Base-by-base conservation (phyloP, 257 asterid genomes). In the Solanum chilense region DNA sequence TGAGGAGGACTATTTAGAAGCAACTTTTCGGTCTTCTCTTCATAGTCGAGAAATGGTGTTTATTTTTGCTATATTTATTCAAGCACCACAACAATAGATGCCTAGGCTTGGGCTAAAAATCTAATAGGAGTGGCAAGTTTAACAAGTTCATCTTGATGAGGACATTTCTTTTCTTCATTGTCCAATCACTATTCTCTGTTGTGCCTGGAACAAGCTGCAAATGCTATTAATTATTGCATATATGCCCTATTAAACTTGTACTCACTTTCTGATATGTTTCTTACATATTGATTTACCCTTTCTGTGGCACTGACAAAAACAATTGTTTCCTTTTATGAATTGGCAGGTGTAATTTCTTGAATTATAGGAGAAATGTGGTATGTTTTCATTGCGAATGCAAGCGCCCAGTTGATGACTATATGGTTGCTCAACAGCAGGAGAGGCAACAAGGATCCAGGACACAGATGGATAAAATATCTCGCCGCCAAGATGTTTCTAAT, bases 381-480 rank as follows among this genome's bases (percentile, higher is more conserved):
- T 97, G 99, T 87, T 97, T 97, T 89, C 99, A 95, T 83, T 97
- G 99, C 88, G 99, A 97, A 90, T 95, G 93, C 91, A 95, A 94
- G 89, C 97, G 99, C 42, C 99, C 99, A 42, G 93, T 92, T 13
- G 98, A 97, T 89, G 94, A 95, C 39, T 95, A 92, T 90, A 78
- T 89, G 71, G 97, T 90, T 74, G 87, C 33, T 92, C 94, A 92
- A 74, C 90, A 88, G 84, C 90, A 91, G 10, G 96, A 92, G 87
- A 91, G 89, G 87, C 95, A 89, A 84, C 90, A 41, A 78, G 89
- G 93, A 86, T 91, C 92, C 23, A 82, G 93, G 88, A 82, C 87
- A 87, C 92, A 89, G 85, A 71, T 70, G 85, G 97, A 92, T 69
- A 94, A 90, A 86, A 85, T 88, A 33, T 71, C 92, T n/a, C 86